Evolutionary conservation across 2,329 filamentous ascomycete genomes (phyloP).

Genomic region (Beauveria bassiana): DNA sequence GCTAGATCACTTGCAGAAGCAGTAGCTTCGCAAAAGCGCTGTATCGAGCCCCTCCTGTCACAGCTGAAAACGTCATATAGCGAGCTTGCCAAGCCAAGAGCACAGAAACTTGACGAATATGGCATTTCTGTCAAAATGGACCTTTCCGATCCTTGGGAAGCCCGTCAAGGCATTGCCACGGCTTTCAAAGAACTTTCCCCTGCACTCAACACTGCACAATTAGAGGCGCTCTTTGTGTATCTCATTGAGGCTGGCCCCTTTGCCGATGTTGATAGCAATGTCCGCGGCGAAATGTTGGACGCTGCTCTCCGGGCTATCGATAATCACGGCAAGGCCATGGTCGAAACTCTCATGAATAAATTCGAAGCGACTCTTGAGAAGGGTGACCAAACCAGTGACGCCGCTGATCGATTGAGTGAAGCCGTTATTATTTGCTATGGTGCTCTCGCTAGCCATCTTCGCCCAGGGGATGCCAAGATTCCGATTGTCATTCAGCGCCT

Average conservation of each 20-base stretch:
- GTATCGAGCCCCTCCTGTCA: slow-evolving; percentile 54
- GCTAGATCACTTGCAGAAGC: slow-evolving; percentile 74
- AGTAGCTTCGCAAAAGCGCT: slow-evolving; percentile 50
- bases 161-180: slow-evolving; percentile 78
- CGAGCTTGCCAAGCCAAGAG: slow-evolving; percentile 72
- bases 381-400: slow-evolving; percentile 72
- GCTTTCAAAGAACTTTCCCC: slow-evolving; percentile 76
- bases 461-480: slow-evolving; percentile 76
- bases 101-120: slow-evolving; percentile 81
- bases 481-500: slow-evolving; percentile 82
- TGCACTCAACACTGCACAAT: slow-evolving; percentile 57
- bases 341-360: slow-evolving; percentile 85
- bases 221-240: slow-evolving; percentile 76
- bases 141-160: slow-evolving; percentile 82
- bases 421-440: slow-evolving; percentile 97
- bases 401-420: slow-evolving; percentile 86
- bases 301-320: slow-evolving; percentile 77
- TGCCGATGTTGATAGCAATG: slow-evolving; percentile 69
- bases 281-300: slow-evolving; percentile 86
- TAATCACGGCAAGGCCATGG: slow-evolving; percentile 68
- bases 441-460: slow-evolving; percentile 80
- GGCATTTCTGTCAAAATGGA: slow-evolving; percentile 92
- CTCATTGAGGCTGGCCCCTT: slow-evolving; percentile 79
- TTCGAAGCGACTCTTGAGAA: slow-evolving; percentile 85
- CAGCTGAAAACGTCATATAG: slow-evolving; percentile 64